phyloP scores from a whole-genome alignment of 805 yeast species.

The Isabelozyma rhagii region DNA sequence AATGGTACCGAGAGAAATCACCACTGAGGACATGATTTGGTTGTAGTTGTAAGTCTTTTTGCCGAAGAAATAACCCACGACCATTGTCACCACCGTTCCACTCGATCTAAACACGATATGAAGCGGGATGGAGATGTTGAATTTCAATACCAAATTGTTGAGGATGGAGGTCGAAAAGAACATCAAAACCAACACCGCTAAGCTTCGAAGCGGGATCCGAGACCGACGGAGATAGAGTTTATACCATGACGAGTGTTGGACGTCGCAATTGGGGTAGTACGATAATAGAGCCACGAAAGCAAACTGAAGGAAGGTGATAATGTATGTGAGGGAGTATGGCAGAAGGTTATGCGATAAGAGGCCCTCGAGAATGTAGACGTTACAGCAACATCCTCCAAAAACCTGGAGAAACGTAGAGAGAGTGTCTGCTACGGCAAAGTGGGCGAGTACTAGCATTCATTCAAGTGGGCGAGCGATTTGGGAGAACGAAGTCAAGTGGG shows the following conservation, averaged over 20 bases:
- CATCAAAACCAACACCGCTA: slow-evolving; percentile 45
- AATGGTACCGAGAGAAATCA: slow-evolving; percentile 56
- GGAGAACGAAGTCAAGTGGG: background rate
- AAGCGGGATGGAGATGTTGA: slow-evolving; percentile 58
- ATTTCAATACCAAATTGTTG: slow-evolving; percentile 58
- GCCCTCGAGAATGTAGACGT: slow-evolving; percentile 60
- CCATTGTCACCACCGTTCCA: slow-evolving; percentile 60
- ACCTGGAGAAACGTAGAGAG: slow-evolving; percentile 27
- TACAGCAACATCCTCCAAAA: slow-evolving; percentile 74
- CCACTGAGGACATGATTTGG: slow-evolving; percentile 49
- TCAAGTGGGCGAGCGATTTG: background rate
- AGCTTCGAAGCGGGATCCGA: slow-evolving; percentile 40
- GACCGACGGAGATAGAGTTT: slow-evolving; percentile 29
- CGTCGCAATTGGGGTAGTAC: slow-evolving; percentile 31
- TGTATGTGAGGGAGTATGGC: slow-evolving; percentile 39
- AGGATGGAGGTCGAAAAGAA: slow-evolving; percentile 50
- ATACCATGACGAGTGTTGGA: slow-evolving; percentile 9
- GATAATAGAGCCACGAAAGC: slow-evolving; percentile 48
- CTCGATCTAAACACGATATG: slow-evolving; percentile 67
- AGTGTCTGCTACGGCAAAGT: slow-evolving; percentile 3
- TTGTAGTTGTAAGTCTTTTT: slow-evolving; percentile 39
- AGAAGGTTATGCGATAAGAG: slow-evolving; percentile 27
- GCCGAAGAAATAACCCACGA: slow-evolving; percentile 48
- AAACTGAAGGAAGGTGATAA: slow-evolving; percentile 61
- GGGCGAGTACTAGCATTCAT: background rate